A percentile compares a stretch with the other conserved stretches of the same genome.
phyloP scores from a whole-genome alignment of 345 rosid species.

The Durio zibethinus region DNA sequence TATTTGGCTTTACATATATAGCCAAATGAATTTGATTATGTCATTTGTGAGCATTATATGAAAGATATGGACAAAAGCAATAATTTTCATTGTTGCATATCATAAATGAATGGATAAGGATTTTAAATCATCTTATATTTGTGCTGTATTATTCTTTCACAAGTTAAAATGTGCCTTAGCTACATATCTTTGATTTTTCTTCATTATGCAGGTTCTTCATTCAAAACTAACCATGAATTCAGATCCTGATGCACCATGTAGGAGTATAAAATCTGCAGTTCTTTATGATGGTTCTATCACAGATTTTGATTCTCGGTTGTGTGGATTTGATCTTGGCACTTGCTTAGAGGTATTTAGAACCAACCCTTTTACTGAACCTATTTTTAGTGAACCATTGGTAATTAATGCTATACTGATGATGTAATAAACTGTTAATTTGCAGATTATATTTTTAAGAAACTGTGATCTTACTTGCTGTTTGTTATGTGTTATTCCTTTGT shows the following conservation, averaged over 20 bases:
- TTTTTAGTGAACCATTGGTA: neutral
- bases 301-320: conserved; percentile 62
- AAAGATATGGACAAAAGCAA: neutral
- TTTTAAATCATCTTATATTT: neutral
- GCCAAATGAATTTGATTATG: neutral
- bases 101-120: neutral
- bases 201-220: conserved; percentile 68
- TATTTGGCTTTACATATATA: neutral
- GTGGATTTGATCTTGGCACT: conserved; percentile 74
- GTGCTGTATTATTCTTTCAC: neutral
- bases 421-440: neutral
- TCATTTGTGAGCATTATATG: neutral
- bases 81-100: neutral
- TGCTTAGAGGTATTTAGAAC: conserved; percentile 72
- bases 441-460: neutral
- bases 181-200: conserved; percentile 7
- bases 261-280: conserved; percentile 52
- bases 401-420: neutral
- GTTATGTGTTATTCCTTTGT: neutral
- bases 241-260: conserved; percentile 22
- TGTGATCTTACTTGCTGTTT: neutral
- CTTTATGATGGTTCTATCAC: conserved; percentile 89
- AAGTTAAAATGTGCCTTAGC: neutral
- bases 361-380: conserved; percentile 3
- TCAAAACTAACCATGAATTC: conserved; percentile 52